Evolutionary conservation across 1,139 yeast genomes (phyloP), one percentile per base, ranked within the genome.

Genomic region (Pichia sp.): DNA sequence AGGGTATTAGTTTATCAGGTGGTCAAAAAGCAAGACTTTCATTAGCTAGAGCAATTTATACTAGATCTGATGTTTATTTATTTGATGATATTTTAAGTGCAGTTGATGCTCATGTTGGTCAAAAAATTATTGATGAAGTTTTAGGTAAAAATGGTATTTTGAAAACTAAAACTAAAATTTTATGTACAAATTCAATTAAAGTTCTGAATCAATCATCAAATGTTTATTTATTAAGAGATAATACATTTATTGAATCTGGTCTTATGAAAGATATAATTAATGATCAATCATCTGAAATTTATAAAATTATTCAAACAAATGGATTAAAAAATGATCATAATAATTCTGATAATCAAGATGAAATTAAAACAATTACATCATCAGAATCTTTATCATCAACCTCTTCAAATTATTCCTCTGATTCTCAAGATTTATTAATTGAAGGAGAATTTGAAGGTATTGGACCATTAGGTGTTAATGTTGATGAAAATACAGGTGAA

Each of bases 1-100:
- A 86, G 58, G 96, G 96, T 45, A 86, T 87, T 43, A 81, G 95
- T 2, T 70, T 87, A 44, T 83, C 94, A 23, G 96, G 96, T 42
- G 96, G 96, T 24, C 96, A 87, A 63, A 87, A 86, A 67, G 95
- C 96, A 0, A 76, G 96, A 58, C 73, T 87, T 30, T 77, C 92
- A 10, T 70, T 87, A 45, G 96, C 96, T 0, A 75, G 96, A 58
- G 95, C 96, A 3, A 94, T 87, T 2, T 87, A 87, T 59, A 74
- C 94, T 6, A 72, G 95, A 45, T 85, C 95, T 0, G 96, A 87
- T 59, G 73, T 87, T 22, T 85, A 83, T 56, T 65, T 87, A 37
- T 66, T 87, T 47, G 96, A 87, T 64, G 96, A 85, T 57, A 73
- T 84, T 4, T 70, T 87, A 49, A 79, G 89, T 58, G 92, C 96